These are phyloP conservation scores for Echria macrotheca DNA, from an alignment of 495 filamentous ascomycete genomes.

Conservation along the genomic window DNA sequence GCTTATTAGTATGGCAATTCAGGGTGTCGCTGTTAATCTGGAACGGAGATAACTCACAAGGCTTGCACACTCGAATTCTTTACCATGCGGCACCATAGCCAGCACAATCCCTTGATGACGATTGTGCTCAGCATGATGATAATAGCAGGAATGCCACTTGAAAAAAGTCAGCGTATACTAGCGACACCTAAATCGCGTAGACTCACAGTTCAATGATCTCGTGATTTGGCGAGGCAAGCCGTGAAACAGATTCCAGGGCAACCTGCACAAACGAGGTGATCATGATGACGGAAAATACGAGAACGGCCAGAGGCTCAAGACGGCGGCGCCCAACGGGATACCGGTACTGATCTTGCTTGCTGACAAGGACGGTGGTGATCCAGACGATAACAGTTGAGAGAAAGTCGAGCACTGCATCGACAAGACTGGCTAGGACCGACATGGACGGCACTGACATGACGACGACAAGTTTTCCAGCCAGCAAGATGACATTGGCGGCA, in stretches of 20 bases:
- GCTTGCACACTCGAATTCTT: conserved; percentile 87
- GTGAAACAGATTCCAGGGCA: conserved; percentile 61
- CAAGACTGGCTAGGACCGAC: conserved; percentile 81
- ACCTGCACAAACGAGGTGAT: conserved; percentile 87
- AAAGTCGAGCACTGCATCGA: conserved; percentile 85
- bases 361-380: conserved; percentile 72
- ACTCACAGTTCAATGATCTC: conserved; percentile 60
- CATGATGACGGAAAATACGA: conserved; percentile 80
- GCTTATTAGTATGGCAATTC: no score
- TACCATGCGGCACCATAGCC: conserved; percentile 85
- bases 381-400: conserved; percentile 81
- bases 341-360: conserved; percentile 66
- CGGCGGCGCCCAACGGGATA: conserved; percentile 74
- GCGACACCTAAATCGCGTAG: neutral
- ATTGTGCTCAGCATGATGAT: conserved; percentile 79
- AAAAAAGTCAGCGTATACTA: no score
- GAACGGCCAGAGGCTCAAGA: conserved; percentile 72
- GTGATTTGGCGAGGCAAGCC: conserved; percentile 59
- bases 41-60: conserved; percentile 50
- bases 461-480: conserved; percentile 75
- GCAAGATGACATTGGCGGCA: conserved; percentile 70
- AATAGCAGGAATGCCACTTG: conserved; percentile 60
- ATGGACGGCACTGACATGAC: conserved; percentile 74
- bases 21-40: no score
- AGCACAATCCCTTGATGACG: conserved; percentile 74